These are phyloP conservation scores for Puccinia novopanici DNA, from an alignment of 1,284 basidiomycete genomes.

Conservation along the genomic window DNA sequence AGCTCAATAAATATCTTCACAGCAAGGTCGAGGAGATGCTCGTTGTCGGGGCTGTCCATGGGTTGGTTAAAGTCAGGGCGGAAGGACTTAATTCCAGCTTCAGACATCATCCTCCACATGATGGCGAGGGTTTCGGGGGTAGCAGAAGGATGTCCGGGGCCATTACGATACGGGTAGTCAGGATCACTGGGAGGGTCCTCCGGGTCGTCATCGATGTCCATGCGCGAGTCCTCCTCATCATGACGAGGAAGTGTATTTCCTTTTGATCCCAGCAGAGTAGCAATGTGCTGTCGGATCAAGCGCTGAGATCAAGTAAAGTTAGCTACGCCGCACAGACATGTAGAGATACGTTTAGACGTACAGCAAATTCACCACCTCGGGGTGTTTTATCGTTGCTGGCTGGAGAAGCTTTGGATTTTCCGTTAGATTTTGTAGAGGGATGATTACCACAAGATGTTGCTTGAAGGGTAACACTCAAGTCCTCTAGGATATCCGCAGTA, in stretches of 20 bases:
- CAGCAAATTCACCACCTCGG: no score
- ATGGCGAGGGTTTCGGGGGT: slow-evolving; percentile 9
- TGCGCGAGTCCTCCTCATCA: background rate
- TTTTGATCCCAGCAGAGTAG: slow-evolving; percentile 11
- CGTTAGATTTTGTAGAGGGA: no score
- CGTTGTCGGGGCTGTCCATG: background rate
- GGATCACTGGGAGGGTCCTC: background rate
- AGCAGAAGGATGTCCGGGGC: slow-evolving; percentile 28
- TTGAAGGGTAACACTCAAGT: no score
- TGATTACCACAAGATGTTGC: no score
- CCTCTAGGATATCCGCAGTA: no score
- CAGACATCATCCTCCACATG: slow-evolving; percentile 36
- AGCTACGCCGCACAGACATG: no score
- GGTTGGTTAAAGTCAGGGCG: slow-evolving; percentile 29
- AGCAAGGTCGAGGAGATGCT: background rate
- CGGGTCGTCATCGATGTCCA: slow-evolving; percentile 15
- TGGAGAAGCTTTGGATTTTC: no score
- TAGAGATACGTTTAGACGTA: no score
- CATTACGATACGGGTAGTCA: slow-evolving; percentile 27
- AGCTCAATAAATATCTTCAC: background rate
- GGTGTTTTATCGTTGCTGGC: no score
- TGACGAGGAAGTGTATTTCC: background rate
- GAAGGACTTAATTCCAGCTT: slow-evolving; percentile 4
- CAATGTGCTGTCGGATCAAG: slow-evolving; percentile 21
- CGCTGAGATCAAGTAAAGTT: background rate